Conservation (phyloP, 805 yeast species). For the Yarrowia bubula region DNA sequence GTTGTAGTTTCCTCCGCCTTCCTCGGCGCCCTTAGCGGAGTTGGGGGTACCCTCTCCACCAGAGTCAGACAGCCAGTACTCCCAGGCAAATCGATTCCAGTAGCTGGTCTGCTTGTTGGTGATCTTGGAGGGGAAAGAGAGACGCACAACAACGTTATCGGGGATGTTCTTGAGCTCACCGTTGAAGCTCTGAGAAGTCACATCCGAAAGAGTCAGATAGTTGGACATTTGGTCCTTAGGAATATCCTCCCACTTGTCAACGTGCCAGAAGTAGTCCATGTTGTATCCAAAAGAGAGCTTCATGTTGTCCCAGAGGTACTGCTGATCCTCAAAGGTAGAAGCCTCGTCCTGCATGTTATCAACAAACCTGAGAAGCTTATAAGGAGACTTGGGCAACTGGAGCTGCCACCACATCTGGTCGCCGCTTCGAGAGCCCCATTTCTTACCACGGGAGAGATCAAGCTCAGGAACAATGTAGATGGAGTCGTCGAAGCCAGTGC, state of each 20-base stretch:
- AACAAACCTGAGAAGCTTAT: background rate
- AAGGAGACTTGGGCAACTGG: slow-evolving; percentile 13
- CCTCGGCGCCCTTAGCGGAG: background rate
- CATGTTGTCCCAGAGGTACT: background rate
- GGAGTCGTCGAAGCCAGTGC: background rate
- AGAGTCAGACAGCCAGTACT: background rate
- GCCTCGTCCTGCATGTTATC: background rate
- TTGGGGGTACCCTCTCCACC: background rate
- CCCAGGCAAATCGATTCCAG: background rate
- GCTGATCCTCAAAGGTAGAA: background rate
- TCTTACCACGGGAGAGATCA: background rate
- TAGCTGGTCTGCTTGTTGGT: background rate
- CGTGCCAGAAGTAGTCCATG: background rate
- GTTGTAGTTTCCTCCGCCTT: background rate
- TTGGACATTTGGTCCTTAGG: background rate
- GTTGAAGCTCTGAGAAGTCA: background rate
- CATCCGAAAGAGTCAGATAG: background rate
- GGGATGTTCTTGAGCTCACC: slow-evolving; percentile 1
- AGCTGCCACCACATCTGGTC: background rate
- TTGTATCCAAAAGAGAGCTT: background rate
- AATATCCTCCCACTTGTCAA: background rate
- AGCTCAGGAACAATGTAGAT: background rate
- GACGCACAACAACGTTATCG: background rate
- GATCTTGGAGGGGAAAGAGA: background rate
- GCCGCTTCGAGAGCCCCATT: slow-evolving; percentile 1